Conservation (phyloP, 202 grass and related monocot species). For the Panicum hallii region DNA sequence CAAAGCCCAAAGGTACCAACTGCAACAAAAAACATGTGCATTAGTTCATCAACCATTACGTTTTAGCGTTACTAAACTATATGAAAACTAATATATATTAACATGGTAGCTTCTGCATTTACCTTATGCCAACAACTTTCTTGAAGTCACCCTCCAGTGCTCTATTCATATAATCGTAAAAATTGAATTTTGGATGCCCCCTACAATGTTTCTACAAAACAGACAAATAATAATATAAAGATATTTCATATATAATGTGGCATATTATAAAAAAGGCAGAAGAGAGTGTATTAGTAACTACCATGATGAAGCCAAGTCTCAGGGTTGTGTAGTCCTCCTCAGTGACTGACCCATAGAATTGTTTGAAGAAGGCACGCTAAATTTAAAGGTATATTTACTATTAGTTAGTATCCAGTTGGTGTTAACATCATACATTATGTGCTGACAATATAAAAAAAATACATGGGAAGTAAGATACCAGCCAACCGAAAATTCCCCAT, state of each 20-base stretch:
- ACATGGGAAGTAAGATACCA: constrained; percentile 46
- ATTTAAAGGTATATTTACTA: not conserved
- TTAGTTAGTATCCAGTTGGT: not conserved
- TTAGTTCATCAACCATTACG: not conserved
- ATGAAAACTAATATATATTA: not conserved
- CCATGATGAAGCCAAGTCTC: constrained; percentile 87
- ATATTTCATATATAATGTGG: not conserved
- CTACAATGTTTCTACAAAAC: constrained; percentile 63
- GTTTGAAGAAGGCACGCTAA: constrained; percentile 85
- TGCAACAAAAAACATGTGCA: constrained; percentile 38
- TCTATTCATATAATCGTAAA: constrained; percentile 88
- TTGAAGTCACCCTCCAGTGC: constrained; percentile 79
- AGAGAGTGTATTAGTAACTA: constrained; percentile 13
- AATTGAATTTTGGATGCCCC: constrained; percentile 68
- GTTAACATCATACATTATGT: not conserved
- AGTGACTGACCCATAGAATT: constrained; percentile 76
- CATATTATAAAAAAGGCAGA: not conserved
- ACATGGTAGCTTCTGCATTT: not conserved
- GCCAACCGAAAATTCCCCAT: constrained; percentile 59
- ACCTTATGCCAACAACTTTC: constrained; percentile 88
- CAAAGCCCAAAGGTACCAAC: constrained; percentile 86
- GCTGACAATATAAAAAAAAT: not conserved
- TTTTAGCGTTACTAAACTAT: not conserved
- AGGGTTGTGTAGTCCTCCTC: constrained; percentile 78
- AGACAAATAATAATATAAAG: not conserved